Base-by-base conservation (phyloP, 768 basidiomycete genomes). In the Russula vinacea region DNA sequence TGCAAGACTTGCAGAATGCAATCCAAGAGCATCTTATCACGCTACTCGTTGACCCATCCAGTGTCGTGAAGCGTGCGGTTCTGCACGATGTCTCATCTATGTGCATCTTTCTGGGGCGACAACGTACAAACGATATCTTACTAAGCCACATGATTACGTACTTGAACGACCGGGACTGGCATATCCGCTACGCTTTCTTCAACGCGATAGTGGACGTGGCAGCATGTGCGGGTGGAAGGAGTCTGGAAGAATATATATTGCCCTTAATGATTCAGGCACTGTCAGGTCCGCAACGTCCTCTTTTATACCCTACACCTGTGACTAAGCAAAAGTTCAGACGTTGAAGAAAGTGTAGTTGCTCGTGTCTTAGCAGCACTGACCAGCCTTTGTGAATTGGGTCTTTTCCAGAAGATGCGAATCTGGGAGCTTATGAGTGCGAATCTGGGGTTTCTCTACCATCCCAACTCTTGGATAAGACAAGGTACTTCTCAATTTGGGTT, bases 201-300 rank as follows among this genome's bases (percentile, higher is more conserved):
- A 94, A 96, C 72, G 90, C 90, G 64, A 93, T 97, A 33, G 92
- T 98, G 22, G 94, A 93, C 65, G 94, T 99, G 1, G 95, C 95
- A 6, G 91, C 90, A 0, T 96, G 92, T 76, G 92, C 95, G 3
- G 95, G 95, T 1, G 89, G 90, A 35, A 79, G 88, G 62, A 95
- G 92, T 68, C 72, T 98, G 69, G 97, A 98, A 71, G 94, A 98
- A 70, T 98, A 98, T 70, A 96, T 98, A 58, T 73, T 97, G n/a
- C 97, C 97, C 0, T 74, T 99, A 63, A 94, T 98, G 92, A 84
- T 94, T 5, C 95, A 98, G 70, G 94, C 95, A 0, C 76, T 99
- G 32, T 94, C 93, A 58, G 96, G 96, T 94, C 29, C 29, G 52
- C 7, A 50, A 16, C 19, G 17, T 56, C 16, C 22, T 56, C 45